Conservation (phyloP, 108 stramenopile genomes). For the Pseudonitzschia multiseries region DNA sequence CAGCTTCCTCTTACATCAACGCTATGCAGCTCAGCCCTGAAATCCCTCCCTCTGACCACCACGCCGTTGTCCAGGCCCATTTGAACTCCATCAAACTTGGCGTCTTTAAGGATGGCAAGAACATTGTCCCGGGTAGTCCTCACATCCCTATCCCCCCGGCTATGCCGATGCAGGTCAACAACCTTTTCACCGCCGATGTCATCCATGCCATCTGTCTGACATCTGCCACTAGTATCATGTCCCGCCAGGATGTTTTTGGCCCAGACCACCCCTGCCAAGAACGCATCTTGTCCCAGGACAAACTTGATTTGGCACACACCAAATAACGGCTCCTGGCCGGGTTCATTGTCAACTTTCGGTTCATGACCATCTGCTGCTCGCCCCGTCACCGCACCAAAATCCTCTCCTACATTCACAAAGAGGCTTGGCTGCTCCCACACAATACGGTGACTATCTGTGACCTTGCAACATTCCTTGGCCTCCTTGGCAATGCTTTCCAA, state of each 20-base stretch:
- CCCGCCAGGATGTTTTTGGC: constrained; percentile 5
- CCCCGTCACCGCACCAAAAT: too few relatives aligned
- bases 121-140: not conserved
- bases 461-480: too few relatives aligned
- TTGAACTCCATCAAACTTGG: constrained; percentile 7
- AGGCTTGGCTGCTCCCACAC: too few relatives aligned
- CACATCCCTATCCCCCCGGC: too few relatives aligned
- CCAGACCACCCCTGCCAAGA: not conserved
- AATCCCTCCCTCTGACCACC: too few relatives aligned
- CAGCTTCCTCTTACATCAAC: not conserved
- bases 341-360: too few relatives aligned
- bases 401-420: too few relatives aligned
- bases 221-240: too few relatives aligned
- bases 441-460: too few relatives aligned
- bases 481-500: too few relatives aligned
- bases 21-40: not conserved
- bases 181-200: constrained; percentile 15
- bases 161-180: constrained; percentile 15
- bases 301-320: not conserved
- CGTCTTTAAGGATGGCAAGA: not conserved
- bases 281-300: constrained; percentile 16
- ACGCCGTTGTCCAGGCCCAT: not conserved
- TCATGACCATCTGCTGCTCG: too few relatives aligned
- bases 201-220: too few relatives aligned
- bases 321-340: not conserved